A percentile compares a stretch with the other conserved stretches of the same genome.
These are phyloP conservation scores for Scolecobasidium constrictum DNA, from an alignment of 2,329 filamentous ascomycete species.

Conservation along the genomic window DNA sequence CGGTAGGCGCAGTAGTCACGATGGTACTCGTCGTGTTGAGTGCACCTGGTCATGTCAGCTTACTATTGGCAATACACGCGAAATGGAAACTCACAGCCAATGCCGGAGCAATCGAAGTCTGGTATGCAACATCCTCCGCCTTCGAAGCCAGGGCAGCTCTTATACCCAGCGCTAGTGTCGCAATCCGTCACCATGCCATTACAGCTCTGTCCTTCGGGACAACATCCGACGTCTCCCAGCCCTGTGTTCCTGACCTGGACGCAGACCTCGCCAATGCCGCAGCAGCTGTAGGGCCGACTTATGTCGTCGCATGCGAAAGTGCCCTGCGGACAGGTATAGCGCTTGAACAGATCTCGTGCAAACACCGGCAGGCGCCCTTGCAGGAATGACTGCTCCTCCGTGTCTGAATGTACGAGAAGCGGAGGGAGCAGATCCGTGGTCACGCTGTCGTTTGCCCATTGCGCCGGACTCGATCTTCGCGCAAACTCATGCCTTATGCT, in stretches of 20 bases:
- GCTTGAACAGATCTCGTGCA: conserved; percentile 32
- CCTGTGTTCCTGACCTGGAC: conserved; percentile 46
- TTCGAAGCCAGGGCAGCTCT: conserved; percentile 51
- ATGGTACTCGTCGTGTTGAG: conserved; percentile 12
- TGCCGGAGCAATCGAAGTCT: conserved; percentile 56
- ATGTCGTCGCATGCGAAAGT: conserved; percentile 56
- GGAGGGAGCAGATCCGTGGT: conserved; percentile 3
- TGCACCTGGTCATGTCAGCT: background rate
- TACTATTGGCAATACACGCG: background rate
- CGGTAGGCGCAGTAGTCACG: conserved; percentile 17
- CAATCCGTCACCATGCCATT: conserved; percentile 53
- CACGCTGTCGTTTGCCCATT: conserved; percentile 23
- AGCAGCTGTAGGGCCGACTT: conserved; percentile 62
- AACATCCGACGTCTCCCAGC: conserved; percentile 63
- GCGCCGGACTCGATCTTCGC: conserved; percentile 16
- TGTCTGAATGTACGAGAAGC: conserved; percentile 10
- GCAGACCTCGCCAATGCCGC: conserved; percentile 54
- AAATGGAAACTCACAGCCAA: conserved; percentile 51
- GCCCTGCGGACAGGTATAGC: conserved; percentile 56
- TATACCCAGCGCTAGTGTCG: conserved; percentile 43
- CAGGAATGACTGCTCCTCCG: background rate
- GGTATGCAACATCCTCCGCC: conserved; percentile 70
- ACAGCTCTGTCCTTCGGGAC: conserved; percentile 54
- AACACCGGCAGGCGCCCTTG: background rate
- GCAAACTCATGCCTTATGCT: background rate